A percentile compares a stretch with the other conserved stretches of the same genome.
Evolutionary conservation across 1,284 basidiomycete genomes (phyloP).

Genomic region (Cryptococcus neoformans): DNA sequence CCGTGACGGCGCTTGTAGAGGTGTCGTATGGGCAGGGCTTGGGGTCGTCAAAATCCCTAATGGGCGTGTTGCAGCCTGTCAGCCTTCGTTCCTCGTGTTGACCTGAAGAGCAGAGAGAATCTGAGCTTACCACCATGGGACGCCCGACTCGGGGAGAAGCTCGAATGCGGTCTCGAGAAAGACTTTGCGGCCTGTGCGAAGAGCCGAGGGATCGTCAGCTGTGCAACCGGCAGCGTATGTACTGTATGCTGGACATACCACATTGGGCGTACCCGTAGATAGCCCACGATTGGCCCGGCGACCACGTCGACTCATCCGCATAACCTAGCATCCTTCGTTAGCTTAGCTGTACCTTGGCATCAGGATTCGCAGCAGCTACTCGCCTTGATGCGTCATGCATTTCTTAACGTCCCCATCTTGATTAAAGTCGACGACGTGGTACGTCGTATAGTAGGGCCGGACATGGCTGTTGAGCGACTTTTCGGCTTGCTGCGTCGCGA

Average conservation of each 20-base stretch:
- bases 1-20: conserved; percentile 32
- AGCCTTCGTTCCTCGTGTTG: too few relatives aligned
- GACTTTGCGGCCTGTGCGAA: conserved; percentile 34
- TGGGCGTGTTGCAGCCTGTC: too few relatives aligned
- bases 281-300: conserved; percentile 41
- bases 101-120: too few relatives aligned
- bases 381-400: conserved; percentile 32
- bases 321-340: conserved; percentile 20
- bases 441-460: conserved; percentile 32
- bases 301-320: conserved; percentile 34
- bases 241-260: conserved; percentile 17
- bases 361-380: too few relatives aligned
- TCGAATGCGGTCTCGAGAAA: conserved; percentile 28
- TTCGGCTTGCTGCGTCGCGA: conserved; percentile 36
- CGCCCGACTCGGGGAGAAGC: conserved; percentile 25
- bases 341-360: background rate
- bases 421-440: conserved; percentile 39
- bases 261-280: conserved; percentile 42
- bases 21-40: conserved; percentile 37
- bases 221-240: too few relatives aligned
- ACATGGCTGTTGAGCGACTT: conserved; percentile 27
- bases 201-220: too few relatives aligned
- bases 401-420: conserved; percentile 19
- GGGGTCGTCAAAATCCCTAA: conserved; percentile 42
- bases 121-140: conserved; percentile 37